Base-by-base conservation (phyloP, 768 basidiomycete genomes). In the Termitomyces sp. region DNA sequence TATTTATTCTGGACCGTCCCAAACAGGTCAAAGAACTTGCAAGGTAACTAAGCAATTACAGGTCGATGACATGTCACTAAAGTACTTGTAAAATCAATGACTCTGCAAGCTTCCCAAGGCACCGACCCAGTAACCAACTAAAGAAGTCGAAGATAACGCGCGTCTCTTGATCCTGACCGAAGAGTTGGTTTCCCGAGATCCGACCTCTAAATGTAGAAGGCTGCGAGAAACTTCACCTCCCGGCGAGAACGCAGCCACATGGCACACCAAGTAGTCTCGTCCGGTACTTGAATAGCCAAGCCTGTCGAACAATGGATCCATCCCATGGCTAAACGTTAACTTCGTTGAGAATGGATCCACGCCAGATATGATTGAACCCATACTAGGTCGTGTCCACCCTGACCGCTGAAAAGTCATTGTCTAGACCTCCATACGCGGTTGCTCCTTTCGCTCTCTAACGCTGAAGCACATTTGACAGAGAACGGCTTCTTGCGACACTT, bases 151-250 rank as follows among this genome's bases (percentile, higher is more conserved):
- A 58, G 28, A 19, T 54, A 42, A 45, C 43, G 55, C 39, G 49
- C 47, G 34, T 25, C 52, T 50, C 46, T 47, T 47, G 46, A 59
- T 61, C 53, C 49, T 57, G 49, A 52, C 49, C 54, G 21, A 40
- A 60, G 51, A 55, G 43, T 39, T 46, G 43, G 30, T 49, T 34
- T 43, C 12, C 56, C 57, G 54, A 62, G 56, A 62, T 60, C 52
- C 49, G 42, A 25, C 32, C 34, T 40, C 39, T 43, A 14, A 35
- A 53, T 35, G 43, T 48, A 16, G 46, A 53, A 39, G 56, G 40
- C 19, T 12, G 10, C 47, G 21, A 50, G 37, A 40, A 51, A 51
- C 27, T 40, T 27, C 37, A 28, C 17, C 2, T 27, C 27, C 44
- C 27, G 27, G 44, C 28, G 43, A 44, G 43, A 44, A 28, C 27